These are phyloP conservation scores for Syncephalastrum contaminatum DNA, from an alignment of 371 early-diverging fungal genomes.

Conservation along the genomic window DNA sequence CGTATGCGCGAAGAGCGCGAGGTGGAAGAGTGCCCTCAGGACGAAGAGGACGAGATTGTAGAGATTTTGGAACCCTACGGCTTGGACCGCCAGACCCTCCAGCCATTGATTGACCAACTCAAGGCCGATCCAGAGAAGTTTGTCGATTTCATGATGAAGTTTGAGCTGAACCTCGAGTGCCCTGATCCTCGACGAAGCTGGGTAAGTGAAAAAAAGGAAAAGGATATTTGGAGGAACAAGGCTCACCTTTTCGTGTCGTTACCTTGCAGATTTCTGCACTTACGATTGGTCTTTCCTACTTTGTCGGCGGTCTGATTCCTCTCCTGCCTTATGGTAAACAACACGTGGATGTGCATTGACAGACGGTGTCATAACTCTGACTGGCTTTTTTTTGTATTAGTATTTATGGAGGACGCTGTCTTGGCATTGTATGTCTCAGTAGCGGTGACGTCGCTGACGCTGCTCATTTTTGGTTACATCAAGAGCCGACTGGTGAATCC, in stretches of 20 bases:
- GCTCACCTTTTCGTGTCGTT: slow-evolving; percentile 5
- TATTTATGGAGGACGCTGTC: slow-evolving; percentile 45
- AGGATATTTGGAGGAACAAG: background rate
- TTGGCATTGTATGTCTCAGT: slow-evolving; percentile 57
- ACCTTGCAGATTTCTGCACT: slow-evolving; percentile 56
- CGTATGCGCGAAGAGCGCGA: slow-evolving; percentile 57
- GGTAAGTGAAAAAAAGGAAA: slow-evolving; percentile 35
- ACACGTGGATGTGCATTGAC: too few relatives aligned
- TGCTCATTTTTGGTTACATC: slow-evolving; percentile 66
- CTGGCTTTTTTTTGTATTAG: background rate
- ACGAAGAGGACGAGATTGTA: slow-evolving; percentile 66
- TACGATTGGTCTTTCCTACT: slow-evolving; percentile 69
- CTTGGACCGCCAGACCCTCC: slow-evolving; percentile 46
- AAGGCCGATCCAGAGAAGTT: slow-evolving; percentile 56
- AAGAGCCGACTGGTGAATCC: slow-evolving; percentile 60
- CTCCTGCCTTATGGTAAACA: slow-evolving; percentile 54
- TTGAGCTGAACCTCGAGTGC: slow-evolving; percentile 66
- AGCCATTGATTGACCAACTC: slow-evolving; percentile 63
- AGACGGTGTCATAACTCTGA: too few relatives aligned
- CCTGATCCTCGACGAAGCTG: slow-evolving; percentile 62
- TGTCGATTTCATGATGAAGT: slow-evolving; percentile 81
- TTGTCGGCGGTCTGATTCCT: slow-evolving; percentile 71
- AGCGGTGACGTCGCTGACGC: slow-evolving; percentile 53
- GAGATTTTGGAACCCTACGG: slow-evolving; percentile 67
- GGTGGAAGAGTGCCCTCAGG: slow-evolving; percentile 56